Base-by-base conservation (phyloP, 2,329 filamentous ascomycete genomes). In the Colletotrichum abscissum region DNA sequence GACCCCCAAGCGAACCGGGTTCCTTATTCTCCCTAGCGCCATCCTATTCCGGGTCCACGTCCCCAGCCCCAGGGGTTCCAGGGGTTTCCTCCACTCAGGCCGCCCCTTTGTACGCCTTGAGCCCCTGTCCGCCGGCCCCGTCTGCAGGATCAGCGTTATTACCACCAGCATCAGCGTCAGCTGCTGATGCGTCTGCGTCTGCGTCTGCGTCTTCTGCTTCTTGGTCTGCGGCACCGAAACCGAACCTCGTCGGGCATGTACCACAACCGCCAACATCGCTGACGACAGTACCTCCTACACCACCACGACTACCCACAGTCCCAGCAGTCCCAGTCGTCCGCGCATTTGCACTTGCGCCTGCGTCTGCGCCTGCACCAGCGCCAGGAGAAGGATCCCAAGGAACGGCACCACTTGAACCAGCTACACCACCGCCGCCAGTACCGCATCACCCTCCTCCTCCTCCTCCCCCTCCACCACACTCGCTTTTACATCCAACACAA, bases 91-190 rank as follows among this genome's bases (percentile, higher is more conserved):
- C 67, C 71, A 73, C 67, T 65, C 60, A 73, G 60, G 55, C 42
- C 16, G 42, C 60, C 35, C 63, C 56, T 54, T 52, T 49, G 33
- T 26, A 71, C 46, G 28, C 55, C 46, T 55, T 59, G 65, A 56
- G 66, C 71, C 60, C 42, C 12, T 42, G 46, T 55, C 68, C 68
- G 56, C 33, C 68, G 35, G 65, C 63, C 67, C 67, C 71, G 55
- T 58, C 42, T 71, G 71, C 67, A 73, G 71, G 67, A 73, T 71
- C 71, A 66, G 71, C 60, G 71, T 73, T 66, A 73, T 71, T 73
- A 70, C 57, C 30, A 22, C 67, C 60, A 64, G 66, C 70, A 42
- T 24, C 54, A 59, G 35, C 54, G 63, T 73, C 71, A 66, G 59
- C 70, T 70, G 70, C 71, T 73, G 67, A 62, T 71, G 71, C 54